Evolutionary conservation across 83 land plant genomes (phyloP).

Genomic region (Isoetes engelmannii): DNA sequence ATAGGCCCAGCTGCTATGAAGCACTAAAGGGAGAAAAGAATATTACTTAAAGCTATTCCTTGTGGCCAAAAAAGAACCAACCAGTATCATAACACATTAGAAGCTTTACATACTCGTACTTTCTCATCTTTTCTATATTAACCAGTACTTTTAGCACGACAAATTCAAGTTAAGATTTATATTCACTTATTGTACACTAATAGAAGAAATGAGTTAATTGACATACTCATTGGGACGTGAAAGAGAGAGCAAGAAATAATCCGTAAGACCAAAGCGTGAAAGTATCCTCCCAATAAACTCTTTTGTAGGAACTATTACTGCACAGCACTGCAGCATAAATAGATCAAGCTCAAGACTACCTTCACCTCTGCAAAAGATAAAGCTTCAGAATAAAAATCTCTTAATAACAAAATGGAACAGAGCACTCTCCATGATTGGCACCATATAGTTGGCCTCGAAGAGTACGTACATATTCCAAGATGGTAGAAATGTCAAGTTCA

Average conservation of each 20-base stretch:
- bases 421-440: background rate
- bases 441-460: too few relatives aligned
- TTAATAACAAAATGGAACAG: background rate
- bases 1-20: too few relatives aligned
- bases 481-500: too few relatives aligned
- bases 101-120: too few relatives aligned
- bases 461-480: too few relatives aligned
- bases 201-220: background rate
- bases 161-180: background rate
- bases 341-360: conserved; percentile 77
- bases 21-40: too few relatives aligned
- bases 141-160: too few relatives aligned
- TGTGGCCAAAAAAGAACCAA: too few relatives aligned
- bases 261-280: conserved; percentile 68
- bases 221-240: conserved; percentile 75
- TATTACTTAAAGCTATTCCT: too few relatives aligned
- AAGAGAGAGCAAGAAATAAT: conserved; percentile 55
- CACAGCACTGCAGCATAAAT: conserved; percentile 87
- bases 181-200: background rate
- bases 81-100: too few relatives aligned
- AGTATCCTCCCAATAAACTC: conserved; percentile 55
- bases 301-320: conserved; percentile 86
- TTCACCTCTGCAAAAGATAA: conserved; percentile 52
- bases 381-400: background rate
- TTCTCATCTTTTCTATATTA: too few relatives aligned